These are phyloP conservation scores for Colletotrichum costaricense DNA, from an alignment of 2,329 filamentous ascomycete species.

Conservation along the genomic window DNA sequence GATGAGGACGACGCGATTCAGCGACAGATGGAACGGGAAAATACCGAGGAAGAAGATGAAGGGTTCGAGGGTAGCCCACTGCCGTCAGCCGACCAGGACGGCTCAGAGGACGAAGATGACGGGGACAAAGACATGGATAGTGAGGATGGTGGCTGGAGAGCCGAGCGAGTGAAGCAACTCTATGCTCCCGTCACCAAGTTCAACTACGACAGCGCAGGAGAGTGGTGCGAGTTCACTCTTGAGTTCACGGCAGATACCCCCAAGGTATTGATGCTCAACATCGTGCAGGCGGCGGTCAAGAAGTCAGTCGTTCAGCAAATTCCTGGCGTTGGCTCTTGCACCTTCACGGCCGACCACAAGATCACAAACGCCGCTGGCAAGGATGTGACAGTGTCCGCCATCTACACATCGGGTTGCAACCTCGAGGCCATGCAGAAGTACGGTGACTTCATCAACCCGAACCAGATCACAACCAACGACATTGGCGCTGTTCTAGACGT, in stretches of 20 bases:
- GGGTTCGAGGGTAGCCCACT: slow-evolving; percentile 62
- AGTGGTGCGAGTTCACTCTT: slow-evolving; percentile 83
- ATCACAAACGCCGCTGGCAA: slow-evolving; percentile 61
- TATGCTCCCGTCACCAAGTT: slow-evolving; percentile 79
- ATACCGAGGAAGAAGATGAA: slow-evolving; percentile 62
- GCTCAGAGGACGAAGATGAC: slow-evolving; percentile 47
- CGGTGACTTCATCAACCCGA: slow-evolving; percentile 85
- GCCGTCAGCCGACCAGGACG: slow-evolving; percentile 40
- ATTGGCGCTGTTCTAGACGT: slow-evolving; percentile 84
- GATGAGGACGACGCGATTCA: slow-evolving; percentile 87
- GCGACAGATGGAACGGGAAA: slow-evolving; percentile 69
- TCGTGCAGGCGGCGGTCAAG: slow-evolving; percentile 84
- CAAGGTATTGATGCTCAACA: slow-evolving; percentile 92
- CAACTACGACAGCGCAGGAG: slow-evolving; percentile 81
- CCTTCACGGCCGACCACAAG: slow-evolving; percentile 71
- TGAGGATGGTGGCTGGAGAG: slow-evolving; percentile 55
- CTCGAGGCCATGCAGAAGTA: slow-evolving; percentile 91
- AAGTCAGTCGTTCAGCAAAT: slow-evolving; percentile 90
- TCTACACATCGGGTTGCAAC: slow-evolving; percentile 89
- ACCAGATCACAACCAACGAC: slow-evolving; percentile 91
- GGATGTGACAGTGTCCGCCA: slow-evolving; percentile 62
- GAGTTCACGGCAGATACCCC: slow-evolving; percentile 84
- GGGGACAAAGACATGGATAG: slow-evolving; percentile 54
- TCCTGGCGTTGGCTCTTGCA: slow-evolving; percentile 78
- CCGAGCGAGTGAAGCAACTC: slow-evolving; percentile 72